phyloP scores from a whole-genome alignment of 2,329 filamentous ascomycete genomes.

The Talaromyces sp. region DNA sequence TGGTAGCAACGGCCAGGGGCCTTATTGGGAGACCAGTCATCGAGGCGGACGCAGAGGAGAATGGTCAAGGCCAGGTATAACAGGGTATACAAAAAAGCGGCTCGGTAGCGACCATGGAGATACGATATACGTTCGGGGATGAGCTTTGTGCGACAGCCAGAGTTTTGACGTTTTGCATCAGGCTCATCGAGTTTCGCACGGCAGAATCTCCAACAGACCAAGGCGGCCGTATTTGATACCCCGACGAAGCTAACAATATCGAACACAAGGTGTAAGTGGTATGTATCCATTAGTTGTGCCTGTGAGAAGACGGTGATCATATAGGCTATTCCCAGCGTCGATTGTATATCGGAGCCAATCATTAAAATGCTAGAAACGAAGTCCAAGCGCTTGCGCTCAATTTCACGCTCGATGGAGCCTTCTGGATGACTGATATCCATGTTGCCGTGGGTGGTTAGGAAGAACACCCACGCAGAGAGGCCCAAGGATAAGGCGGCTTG shows the following conservation, averaged over 20 bases:
- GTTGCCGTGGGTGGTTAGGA: conserved; percentile 23
- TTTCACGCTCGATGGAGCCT: conserved; percentile 20
- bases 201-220: conserved; percentile 27
- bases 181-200: conserved; percentile 12
- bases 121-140: conserved; percentile 4
- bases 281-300: conserved; percentile 20
- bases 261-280: conserved; percentile 29
- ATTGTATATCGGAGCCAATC: conserved; percentile 29
- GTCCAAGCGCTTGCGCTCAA: conserved; percentile 26
- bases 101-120: conserved; percentile 18
- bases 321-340: conserved; percentile 26
- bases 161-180: background rate
- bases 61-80: conserved; percentile 24
- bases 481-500: conserved; percentile 23
- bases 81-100: conserved; percentile 21
- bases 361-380: conserved; percentile 30
- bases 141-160: background rate
- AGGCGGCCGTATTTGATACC: conserved; percentile 25
- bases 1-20: conserved; percentile 23
- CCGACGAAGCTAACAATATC: conserved; percentile 30
- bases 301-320: conserved; percentile 24
- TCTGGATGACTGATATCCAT: conserved; percentile 22
- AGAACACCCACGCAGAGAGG: conserved; percentile 29
- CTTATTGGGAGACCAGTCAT: conserved; percentile 18
- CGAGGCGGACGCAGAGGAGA: conserved; percentile 21